Base-by-base conservation (phyloP, 805 yeast species). In the Starmerella etchellsii region DNA sequence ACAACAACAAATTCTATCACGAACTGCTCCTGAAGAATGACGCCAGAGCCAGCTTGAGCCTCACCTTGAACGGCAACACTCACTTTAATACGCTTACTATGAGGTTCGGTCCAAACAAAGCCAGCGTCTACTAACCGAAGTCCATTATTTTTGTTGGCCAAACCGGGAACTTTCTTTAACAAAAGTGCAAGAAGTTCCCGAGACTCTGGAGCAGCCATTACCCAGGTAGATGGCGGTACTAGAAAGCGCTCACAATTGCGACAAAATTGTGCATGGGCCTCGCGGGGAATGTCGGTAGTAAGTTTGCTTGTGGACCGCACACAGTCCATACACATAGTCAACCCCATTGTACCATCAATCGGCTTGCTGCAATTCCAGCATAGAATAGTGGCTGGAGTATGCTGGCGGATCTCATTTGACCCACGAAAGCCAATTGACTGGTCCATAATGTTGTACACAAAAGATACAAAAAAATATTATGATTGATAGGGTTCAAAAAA, bases 361-460 rank as follows among this genome's bases (percentile, higher is more conserved):
- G 97, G 96, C 42, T 81, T 83, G 65, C 97, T 97, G 78, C 98
- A 91, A 78, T 83, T 84, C 65, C 94, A 85, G 69, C 98, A 91
- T 43, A 91, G 74, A 46, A 91, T 91, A 1, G 97, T 91, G 26
- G 96, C 94, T 5, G 54, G 52, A 2, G 49, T 49, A 36, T 43
- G 40, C 32, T 44, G 46, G n/a, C 52, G 44, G n/a, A n/a, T n/a
- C n/a, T n/a, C n/a, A n/a, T n/a, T n/a, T 23, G 32, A 5, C 7
- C 32, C 32, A 4, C 34, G 34, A n/a, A 31, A 4, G 25, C 34
- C 25, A 31, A 31, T 31, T 19, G 34, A 4, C 9, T 29, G 30
- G n/a, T n/a, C n/a, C n/a, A n/a, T n/a, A n/a, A n/a, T n/a, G n/a
- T n/a, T n/a, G n/a, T n/a, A n/a, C n/a, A n/a, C n/a, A n/a, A n/a